Base-by-base conservation (phyloP, 768 basidiomycete species). In the Gymnopilus dilepis region DNA sequence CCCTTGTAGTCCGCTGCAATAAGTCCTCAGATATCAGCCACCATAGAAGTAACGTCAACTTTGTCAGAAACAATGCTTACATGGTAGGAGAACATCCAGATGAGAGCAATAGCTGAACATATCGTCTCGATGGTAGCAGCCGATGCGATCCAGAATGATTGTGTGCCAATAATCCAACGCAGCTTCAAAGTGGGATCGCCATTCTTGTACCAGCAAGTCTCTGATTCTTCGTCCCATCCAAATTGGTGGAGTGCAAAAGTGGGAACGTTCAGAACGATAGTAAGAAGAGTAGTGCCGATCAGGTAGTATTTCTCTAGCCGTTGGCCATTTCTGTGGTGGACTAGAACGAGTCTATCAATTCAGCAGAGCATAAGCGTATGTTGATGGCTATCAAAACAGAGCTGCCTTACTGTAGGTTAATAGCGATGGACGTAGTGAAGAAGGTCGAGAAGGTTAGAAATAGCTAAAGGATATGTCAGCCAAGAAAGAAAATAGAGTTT, bases 171-270 rank as follows among this genome's bases (percentile, higher is more conserved):
- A 31, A 50, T 28, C 47, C 47, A 50, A 6, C 28, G 47, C 15
- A 50, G 28, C 28, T 50, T 50, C 28, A 50, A 28, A 50, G 3
- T 19, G 5, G 47, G 47, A 7, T 50, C 47, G 15, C 2, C 28
- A 28, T 50, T 50, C 28, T 50, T 50, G 15, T 31, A 50, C 47
- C 47, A 50, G 17, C 47, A 50, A 17, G 47, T 50, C 47, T 50
- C 47, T 6, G 47, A 50, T 28, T 50, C 47, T 9, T 50, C 47
- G 47, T 50, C 47, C 47, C 47, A 50, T 30, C 47, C 47, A 19
- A 50, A 50, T 31, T 50, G 47, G 15, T 50, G 47, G 4, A 50
- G 28, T 31, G 47, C 47, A 30, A 50, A 50, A 1, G 47, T 50
- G 5, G 47, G 47, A 2, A 50, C 47, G 9, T 17, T 50, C 6